Base-by-base conservation (phyloP, 148 eudicot species). In the Beta vulgaris region DNA sequence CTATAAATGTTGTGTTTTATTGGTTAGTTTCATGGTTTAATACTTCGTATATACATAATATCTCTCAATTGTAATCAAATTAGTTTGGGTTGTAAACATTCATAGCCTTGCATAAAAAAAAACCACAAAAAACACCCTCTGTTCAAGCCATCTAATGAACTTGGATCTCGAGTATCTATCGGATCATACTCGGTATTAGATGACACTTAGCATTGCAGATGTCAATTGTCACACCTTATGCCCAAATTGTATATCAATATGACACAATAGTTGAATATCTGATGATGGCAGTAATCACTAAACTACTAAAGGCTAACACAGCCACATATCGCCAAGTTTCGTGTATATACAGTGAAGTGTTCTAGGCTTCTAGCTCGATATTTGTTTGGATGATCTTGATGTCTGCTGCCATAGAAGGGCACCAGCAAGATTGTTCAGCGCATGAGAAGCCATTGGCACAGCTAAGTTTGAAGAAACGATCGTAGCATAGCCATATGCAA, bases 401-500 rank as follows among this genome's bases (percentile, higher is more conserved):
- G 86, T 75, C 81, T 84, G 84, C 53, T 89, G 91, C 98, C 98
- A 94, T n/a, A 91, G 36, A 68, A 90, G 46, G 34, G 90, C 97
- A 74, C 97, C 96, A 34, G 89, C 79, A 55, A 94, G 86, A 80
- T 94, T 94, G 82, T 91, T 94, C 63, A 87, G 74, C 23, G 93
- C 87, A 78, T 94, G 98, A 65, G 96, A 89, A 59, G 92, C 93
- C 90, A 94, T 88, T 57, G 97, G 96, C 46, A 91, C 98, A 31
- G 86, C 54, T 62, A 91, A 55, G 66, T 88, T 94, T n/a, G 98
- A 91, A 65, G 98, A 86, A 23, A 80, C 14, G 48, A 86, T 82
- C 46, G 97, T 82, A 6, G 91, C 89, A 72, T 87, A 94, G 34
- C 96, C 98, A 77, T 94, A 94, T 19, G 82, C 85, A 63, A 90